phyloP scores from a whole-genome alignment of 2,329 filamentous ascomycete species.

The Penicillium fuscoglaucum region DNA sequence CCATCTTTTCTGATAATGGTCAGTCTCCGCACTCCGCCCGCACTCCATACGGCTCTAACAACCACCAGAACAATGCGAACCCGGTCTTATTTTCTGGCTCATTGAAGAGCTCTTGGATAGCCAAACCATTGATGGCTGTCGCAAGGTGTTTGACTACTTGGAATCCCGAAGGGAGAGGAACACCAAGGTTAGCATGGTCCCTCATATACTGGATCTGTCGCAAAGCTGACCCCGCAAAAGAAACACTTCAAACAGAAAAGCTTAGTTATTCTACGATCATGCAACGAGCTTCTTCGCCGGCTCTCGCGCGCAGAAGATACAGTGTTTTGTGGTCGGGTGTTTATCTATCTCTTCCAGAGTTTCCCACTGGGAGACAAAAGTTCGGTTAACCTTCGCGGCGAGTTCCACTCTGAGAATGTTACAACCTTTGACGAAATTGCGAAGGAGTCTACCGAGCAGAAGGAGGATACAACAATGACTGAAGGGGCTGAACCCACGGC shows the following conservation, averaged over 20 bases:
- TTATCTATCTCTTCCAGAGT: constrained; percentile 98
- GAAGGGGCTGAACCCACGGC: constrained; percentile 38
- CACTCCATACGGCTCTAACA: constrained; percentile 21
- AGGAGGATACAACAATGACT: constrained; percentile 65
- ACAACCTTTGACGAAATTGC: constrained; percentile 72
- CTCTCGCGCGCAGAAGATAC: constrained; percentile 96
- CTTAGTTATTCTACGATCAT: constrained; percentile 85
- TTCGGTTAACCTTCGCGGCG: constrained; percentile 91
- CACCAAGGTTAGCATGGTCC: constrained; percentile 60
- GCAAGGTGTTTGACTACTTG: constrained; percentile 88
- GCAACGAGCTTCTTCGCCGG: constrained; percentile 90
- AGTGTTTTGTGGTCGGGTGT: constrained; percentile 94
- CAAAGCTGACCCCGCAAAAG: constrained; percentile 34
- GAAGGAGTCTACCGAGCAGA: constrained; percentile 39
- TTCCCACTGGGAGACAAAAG: constrained; percentile 96
- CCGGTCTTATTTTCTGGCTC: constrained; percentile 81
- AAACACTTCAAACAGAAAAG: constrained; percentile 79
- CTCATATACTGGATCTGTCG: neutral
- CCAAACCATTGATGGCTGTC: constrained; percentile 89
- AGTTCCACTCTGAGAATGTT: constrained; percentile 94
- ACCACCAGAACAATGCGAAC: constrained; percentile 61
- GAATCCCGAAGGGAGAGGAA: constrained; percentile 90
- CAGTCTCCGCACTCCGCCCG: constrained; percentile 44
- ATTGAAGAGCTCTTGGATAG: constrained; percentile 95
- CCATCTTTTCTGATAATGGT: constrained; percentile 80